phyloP scores from a whole-genome alignment of 2,329 filamentous ascomycete species.

The Geoglossum cookeanum region DNA sequence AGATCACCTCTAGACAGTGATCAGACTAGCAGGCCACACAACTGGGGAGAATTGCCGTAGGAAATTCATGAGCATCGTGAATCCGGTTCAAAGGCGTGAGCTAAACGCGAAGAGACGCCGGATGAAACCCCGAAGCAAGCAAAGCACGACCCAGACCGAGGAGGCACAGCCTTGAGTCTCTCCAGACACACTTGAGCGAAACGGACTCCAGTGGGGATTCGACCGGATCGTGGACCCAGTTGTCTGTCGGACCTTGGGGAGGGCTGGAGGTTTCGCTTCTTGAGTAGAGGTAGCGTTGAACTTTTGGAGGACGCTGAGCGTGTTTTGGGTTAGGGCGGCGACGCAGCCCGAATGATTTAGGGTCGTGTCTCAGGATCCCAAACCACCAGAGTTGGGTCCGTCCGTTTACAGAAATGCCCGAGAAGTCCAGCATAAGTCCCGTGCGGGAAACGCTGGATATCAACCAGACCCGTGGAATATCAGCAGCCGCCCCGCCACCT shows the following conservation, averaged over 20 bases:
- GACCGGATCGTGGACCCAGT: not conserved
- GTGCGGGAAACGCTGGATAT: not conserved
- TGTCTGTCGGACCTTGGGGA: not conserved
- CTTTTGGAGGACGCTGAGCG: not conserved
- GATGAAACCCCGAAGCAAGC: not conserved
- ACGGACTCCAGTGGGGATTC: not conserved
- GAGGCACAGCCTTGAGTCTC: not conserved
- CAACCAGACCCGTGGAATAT: not conserved
- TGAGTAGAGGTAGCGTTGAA: not conserved
- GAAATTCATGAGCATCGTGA: conserved; percentile 2
- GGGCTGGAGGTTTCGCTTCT: conserved; percentile 1
- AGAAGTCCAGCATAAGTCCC: not conserved
- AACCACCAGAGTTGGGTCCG: not conserved
- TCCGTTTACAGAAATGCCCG: not conserved
- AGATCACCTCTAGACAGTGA: not conserved
- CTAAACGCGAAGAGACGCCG: not conserved
- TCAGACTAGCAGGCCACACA: not conserved
- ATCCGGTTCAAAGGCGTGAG: not conserved
- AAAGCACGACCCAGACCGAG: not conserved
- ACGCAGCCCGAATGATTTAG: not conserved
- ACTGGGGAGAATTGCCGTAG: not conserved
- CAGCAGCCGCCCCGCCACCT: not conserved
- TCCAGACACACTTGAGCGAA: not conserved
- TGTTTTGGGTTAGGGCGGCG: not conserved
- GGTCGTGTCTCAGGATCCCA: not conserved